A percentile compares a stretch with the other conserved stretches of the same genome.
Evolutionary conservation across 2,329 filamentous ascomycete species (phyloP).

Genomic region (Phyllosticta citriasiana): DNA sequence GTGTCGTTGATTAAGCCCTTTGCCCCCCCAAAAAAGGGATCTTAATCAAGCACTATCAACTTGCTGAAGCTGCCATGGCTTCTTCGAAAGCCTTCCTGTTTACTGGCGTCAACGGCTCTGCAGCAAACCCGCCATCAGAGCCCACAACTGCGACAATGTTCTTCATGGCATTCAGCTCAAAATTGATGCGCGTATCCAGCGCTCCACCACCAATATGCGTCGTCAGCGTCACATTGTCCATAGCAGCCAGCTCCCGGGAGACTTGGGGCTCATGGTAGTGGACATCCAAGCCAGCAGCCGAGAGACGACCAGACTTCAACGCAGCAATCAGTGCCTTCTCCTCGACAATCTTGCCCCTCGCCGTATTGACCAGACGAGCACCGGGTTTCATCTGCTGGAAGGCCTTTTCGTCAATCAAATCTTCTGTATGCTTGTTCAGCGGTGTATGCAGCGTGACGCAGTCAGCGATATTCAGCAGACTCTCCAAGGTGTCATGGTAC

Average conservation of each 20-base stretch:
- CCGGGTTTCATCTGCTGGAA: constrained; percentile 18
- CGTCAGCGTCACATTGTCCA: constrained; percentile 32
- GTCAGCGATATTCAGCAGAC: constrained; percentile 24
- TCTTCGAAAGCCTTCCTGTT: constrained; percentile 36
- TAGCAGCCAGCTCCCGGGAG: constrained; percentile 19
- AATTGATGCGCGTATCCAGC: constrained; percentile 47
- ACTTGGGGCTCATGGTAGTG: constrained; percentile 27
- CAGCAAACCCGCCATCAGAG: constrained; percentile 28
- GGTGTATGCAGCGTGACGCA: constrained; percentile 28
- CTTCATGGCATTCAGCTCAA: constrained; percentile 50
- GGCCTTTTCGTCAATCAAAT: constrained; percentile 29
- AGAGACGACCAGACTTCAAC: constrained; percentile 22
- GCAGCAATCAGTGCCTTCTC: constrained; percentile 26
- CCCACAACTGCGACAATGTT: constrained; percentile 42
- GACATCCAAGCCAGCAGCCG: constrained; percentile 28
- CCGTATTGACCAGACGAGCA: constrained; percentile 26
- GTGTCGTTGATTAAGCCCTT: too few relatives aligned
- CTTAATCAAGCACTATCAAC: background rate
- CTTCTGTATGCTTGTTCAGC: constrained; percentile 19
- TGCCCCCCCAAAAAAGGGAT: too few relatives aligned
- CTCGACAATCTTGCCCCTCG: constrained; percentile 25
- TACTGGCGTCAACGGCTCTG: constrained; percentile 43
- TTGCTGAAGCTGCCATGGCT: background rate
- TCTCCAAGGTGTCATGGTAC: constrained; percentile 18
- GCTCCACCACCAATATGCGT: constrained; percentile 53